These are phyloP conservation scores for Acanthamoeba culbertsoni DNA, from an alignment of 208 protist species.

Conservation along the genomic window DNA sequence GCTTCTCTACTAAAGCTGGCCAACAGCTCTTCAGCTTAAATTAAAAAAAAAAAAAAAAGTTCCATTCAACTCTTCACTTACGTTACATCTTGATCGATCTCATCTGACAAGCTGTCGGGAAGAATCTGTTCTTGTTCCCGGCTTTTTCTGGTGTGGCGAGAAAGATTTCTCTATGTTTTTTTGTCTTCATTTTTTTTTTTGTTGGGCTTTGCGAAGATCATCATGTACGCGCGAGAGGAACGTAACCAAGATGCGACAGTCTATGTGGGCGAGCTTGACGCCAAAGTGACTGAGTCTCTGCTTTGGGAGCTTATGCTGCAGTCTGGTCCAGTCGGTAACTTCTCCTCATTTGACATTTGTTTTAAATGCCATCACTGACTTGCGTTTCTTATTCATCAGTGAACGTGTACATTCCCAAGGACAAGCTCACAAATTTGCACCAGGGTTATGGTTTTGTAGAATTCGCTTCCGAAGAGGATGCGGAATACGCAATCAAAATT, in stretches of 20 bases:
- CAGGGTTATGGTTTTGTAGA: conserved; percentile 90
- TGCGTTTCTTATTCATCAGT: conserved; percentile 68
- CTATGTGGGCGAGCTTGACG: conserved; percentile 89
- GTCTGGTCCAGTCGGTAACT: conserved; percentile 85
- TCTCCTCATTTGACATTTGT: conserved; percentile 15
- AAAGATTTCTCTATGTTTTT: background rate
- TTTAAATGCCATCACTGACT: background rate
- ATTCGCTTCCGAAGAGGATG: conserved; percentile 89
- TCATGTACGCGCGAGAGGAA: conserved; percentile 66
- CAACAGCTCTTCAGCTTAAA: background rate
- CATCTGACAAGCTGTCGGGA: too few species aligned
- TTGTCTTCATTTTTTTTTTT: too few species aligned
- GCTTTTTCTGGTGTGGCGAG: background rate
- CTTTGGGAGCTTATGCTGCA: conserved; percentile 93
- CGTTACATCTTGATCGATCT: too few species aligned
- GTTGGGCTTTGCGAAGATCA: background rate
- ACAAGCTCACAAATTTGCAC: conserved; percentile 87
- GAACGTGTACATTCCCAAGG: conserved; percentile 90
- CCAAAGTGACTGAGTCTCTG: conserved; percentile 86
- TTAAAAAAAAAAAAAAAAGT: background rate
- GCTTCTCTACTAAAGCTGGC: conserved; percentile 39
- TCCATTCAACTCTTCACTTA: background rate
- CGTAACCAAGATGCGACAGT: conserved; percentile 90
- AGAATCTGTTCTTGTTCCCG: background rate
- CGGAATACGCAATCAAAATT: conserved; percentile 91